Conservation (phyloP, 768 basidiomycete genomes). For the Collybiopsis luxurians region DNA sequence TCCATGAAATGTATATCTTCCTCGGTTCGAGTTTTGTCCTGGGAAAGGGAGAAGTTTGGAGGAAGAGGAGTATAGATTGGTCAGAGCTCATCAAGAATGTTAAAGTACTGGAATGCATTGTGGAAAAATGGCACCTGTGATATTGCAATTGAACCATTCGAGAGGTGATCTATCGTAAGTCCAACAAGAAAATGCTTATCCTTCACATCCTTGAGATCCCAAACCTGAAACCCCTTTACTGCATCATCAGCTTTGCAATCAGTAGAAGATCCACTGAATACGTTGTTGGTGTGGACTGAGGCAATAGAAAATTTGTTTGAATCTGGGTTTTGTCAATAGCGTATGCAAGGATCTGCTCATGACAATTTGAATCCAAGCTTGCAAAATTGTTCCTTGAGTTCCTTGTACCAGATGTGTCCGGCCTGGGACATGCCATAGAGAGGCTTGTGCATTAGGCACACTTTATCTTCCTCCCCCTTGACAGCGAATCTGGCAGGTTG, state of each 20-base stretch:
- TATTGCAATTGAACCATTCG: background rate
- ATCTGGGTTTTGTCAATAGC: background rate
- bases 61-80: background rate
- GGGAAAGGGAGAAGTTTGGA: background rate
- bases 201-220: background rate
- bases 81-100: background rate
- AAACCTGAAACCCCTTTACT: background rate
- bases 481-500: constrained; percentile 16
- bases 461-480: constrained; percentile 4
- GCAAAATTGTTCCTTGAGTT: background rate
- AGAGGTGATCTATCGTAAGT: background rate
- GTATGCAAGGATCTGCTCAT: constrained; percentile 3
- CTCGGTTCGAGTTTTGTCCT: background rate
- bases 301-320: background rate
- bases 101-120: background rate
- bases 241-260: background rate
- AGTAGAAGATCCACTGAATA: background rate
- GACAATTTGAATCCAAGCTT: constrained; percentile 2
- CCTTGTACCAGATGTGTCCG: constrained; percentile 9
- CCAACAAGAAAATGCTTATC: background rate
- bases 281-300: background rate
- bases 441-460: background rate
- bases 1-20: background rate
- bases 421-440: constrained; percentile 1
- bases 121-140: background rate